phyloP scores from a whole-genome alignment of 2,329 filamentous ascomycete genomes.

The Exophiala calicioides region DNA sequence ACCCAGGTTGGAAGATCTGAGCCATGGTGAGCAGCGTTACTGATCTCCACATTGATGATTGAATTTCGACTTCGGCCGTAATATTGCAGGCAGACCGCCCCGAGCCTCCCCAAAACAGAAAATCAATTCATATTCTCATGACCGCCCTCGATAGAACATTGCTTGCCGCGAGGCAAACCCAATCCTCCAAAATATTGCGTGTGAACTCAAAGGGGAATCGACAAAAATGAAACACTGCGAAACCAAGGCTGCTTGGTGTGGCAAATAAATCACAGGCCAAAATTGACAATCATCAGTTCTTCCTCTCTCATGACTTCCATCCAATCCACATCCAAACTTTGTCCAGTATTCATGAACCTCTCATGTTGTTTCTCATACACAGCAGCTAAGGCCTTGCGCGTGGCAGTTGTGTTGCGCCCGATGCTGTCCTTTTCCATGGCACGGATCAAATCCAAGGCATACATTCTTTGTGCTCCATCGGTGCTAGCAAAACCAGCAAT shows the following conservation, averaged over 20 bases:
- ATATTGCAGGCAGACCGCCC: no score
- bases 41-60: no score
- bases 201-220: no score
- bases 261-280: slow-evolving; percentile 46
- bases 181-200: no score
- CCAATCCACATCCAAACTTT: slow-evolving; percentile 53
- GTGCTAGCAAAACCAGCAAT: slow-evolving; percentile 52
- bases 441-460: slow-evolving; percentile 52
- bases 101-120: neutral
- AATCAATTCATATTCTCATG: neutral
- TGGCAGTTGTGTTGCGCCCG: slow-evolving; percentile 50
- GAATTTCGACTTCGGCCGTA: no score
- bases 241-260: slow-evolving; percentile 1
- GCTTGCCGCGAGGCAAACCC: no score
- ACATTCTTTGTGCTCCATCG: slow-evolving; percentile 45
- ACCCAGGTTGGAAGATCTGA: no score
- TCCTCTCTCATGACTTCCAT: slow-evolving; percentile 48
- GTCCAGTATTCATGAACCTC: slow-evolving; percentile 41
- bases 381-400: slow-evolving; percentile 47
- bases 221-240: slow-evolving; percentile 23
- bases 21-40: no score
- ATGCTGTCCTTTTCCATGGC: slow-evolving; percentile 51
- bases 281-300: slow-evolving; percentile 53
- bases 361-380: slow-evolving; percentile 53
- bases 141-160: neutral